Conservation (phyloP, 306 rosid species). For the Hippophae rhamnoides region DNA sequence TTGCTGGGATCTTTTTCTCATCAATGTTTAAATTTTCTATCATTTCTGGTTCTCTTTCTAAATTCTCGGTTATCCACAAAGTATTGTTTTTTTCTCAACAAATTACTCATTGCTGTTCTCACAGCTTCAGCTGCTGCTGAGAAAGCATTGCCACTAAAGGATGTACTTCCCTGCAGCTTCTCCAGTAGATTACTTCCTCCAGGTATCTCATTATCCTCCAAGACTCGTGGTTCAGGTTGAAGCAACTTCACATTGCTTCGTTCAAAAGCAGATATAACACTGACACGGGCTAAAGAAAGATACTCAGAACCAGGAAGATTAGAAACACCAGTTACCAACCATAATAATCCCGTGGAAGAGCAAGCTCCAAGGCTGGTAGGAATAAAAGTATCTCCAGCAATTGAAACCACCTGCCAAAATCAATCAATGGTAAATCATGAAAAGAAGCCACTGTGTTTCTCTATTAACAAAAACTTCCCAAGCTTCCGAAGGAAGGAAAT, state of each 20-base stretch:
- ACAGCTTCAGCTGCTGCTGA: conserved; percentile 77
- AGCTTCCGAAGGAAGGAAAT: too few relatives aligned
- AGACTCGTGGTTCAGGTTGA: conserved; percentile 26
- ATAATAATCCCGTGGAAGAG: conserved; percentile 40
- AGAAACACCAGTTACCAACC: conserved; percentile 88
- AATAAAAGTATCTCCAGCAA: conserved; percentile 58
- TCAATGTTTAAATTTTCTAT: conserved; percentile 31
- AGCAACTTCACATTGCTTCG: conserved; percentile 9
- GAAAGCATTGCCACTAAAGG: conserved; percentile 46
- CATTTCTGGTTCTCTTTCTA: conserved; percentile 84
- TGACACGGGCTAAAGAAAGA: conserved; percentile 54
- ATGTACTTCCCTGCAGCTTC: conserved; percentile 70
- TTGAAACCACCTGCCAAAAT: conserved; percentile 51
- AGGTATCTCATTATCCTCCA: conserved; percentile 55
- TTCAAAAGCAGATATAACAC: conserved; percentile 42
- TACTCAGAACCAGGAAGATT: conserved; percentile 34
- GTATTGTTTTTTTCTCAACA: conserved; percentile 80
- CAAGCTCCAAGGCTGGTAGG: conserved; percentile 61
- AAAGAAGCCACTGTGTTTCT: background rate
- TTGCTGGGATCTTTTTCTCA: too few relatives aligned
- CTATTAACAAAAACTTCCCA: too few relatives aligned
- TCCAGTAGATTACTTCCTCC: conserved; percentile 59
- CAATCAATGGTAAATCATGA: background rate
- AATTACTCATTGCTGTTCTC: conserved; percentile 75
- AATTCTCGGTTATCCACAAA: conserved; percentile 59